Evolutionary conservation across 176 grass and related monocot genomes (phyloP).

Genomic region (Triticum urartu): DNA sequence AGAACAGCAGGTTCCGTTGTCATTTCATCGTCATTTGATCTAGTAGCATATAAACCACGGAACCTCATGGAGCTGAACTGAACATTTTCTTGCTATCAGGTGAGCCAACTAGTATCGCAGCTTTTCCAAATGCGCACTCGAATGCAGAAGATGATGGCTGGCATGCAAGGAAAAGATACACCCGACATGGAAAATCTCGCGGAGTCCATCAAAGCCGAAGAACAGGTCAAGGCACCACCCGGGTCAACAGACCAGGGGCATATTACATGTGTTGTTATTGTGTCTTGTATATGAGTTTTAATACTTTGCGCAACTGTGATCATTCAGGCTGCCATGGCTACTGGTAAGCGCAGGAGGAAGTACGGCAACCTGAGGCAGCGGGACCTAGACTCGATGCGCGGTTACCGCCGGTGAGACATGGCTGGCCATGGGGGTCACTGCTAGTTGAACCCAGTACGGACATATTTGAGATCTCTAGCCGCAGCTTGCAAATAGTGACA

Average conservation of each 20-base stretch:
- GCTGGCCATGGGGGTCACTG: not conserved
- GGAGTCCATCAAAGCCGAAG: constrained; percentile 73
- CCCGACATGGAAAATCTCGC: constrained; percentile 67
- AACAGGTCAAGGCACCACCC: constrained; percentile 50
- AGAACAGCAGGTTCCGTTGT: constrained; percentile 65
- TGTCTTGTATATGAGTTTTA: not conserved
- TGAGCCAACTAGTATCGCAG: constrained; percentile 85
- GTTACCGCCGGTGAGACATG: constrained; percentile 44
- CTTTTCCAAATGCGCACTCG: constrained; percentile 84
- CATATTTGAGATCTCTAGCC: not conserved
- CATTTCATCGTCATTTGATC: not conserved
- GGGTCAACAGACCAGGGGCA: not conserved
- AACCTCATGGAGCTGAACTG: not conserved
- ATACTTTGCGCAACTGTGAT: not conserved
- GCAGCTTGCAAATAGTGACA: not conserved
- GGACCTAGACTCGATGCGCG: constrained; percentile 49
- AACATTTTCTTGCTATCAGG: constrained; percentile 41
- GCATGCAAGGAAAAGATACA: constrained; percentile 83
- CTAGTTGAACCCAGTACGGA: not conserved
- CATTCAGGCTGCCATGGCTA: constrained; percentile 24
- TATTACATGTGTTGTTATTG: not conserved
- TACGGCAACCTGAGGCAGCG: constrained; percentile 50
- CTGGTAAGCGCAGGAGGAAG: constrained; percentile 43
- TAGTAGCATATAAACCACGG: not conserved
- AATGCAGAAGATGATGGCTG: constrained; percentile 98